Evolutionary conservation across 148 eudicot genomes (phyloP), one percentile per base, ranked within the genome.

Genomic region (Chenopodium formosanum): DNA sequence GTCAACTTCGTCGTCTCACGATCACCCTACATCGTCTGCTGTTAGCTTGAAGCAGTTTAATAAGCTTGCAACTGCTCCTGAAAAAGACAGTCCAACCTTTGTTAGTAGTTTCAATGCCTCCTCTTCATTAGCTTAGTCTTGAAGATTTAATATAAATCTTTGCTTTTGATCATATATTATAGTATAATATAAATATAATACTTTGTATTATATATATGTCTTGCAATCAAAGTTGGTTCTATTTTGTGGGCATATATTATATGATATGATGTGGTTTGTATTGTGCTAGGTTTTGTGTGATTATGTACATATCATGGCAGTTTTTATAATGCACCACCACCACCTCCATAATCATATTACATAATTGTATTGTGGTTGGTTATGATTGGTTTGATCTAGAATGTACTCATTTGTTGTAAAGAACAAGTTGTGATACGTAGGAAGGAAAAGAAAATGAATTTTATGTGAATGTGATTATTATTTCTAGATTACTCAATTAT

Each of bases 241-340:
- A 16, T 68, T 78, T 73, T 34, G 72, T 68, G 70, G 71, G 72
- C 40, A 70, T 70, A 20, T 34, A 56, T 56, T 40, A 56, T 56
- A 17, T 13, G 20, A 2, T 31, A 81, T 75, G 66, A 74, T 37
- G 65, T 75, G 83, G 73, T 16, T 17, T 74, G 53, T 37, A 37
- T 40, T 73, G 60, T 29, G 37, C 14, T 56, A 48, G 78, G 40
- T 83, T 79, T 40, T 79, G 78, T 17, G 82, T 78, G 34, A 76
- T 65, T 32, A 62, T 84, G 86, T 80, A 84, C 52, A 84, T 76
- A 84, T 76, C 77, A 79, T 83, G 78, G 22, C 46, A 73, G 40
- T 3, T 58, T 79, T 46, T 74, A 53, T 74, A 73, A 66, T 84
- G 80, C 64, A 62, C 52, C 73, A 64, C 73, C 76, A 40, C 29